Evolutionary conservation across 495 filamentous ascomycete genomes (phyloP).

Genomic region (Penicillium mononematosum): DNA sequence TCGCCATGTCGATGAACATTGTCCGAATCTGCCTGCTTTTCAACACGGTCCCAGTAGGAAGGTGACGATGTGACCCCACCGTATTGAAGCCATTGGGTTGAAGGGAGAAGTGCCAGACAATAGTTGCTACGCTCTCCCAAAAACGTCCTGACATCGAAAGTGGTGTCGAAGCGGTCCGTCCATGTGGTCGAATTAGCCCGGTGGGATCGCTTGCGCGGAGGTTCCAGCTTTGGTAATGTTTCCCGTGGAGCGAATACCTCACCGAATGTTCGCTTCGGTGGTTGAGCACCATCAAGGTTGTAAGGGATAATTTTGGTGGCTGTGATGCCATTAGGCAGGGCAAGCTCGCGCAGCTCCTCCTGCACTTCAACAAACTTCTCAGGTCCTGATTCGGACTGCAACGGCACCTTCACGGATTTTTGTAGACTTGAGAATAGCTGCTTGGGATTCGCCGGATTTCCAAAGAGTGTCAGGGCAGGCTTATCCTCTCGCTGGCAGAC

Average conservation of each 20-base stretch:
- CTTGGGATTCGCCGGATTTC: conserved; percentile 64
- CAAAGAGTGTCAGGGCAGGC: conserved; percentile 66
- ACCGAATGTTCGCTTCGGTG: conserved; percentile 64
- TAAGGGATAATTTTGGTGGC: conserved; percentile 66
- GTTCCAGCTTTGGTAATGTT: conserved; percentile 63
- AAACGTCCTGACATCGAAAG: conserved; percentile 37
- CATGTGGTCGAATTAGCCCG: conserved; percentile 32
- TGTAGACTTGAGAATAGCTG: conserved; percentile 84
- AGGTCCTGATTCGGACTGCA: conserved; percentile 38
- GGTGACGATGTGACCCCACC: conserved; percentile 44
- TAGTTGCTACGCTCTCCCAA: conserved; percentile 44
- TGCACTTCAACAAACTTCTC: conserved; percentile 49
- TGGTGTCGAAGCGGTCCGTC: conserved; percentile 45
- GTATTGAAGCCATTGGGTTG: conserved; percentile 46
- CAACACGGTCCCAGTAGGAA: conserved; percentile 42
- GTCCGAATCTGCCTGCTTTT: conserved; percentile 30
- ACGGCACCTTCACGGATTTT: conserved; percentile 42
- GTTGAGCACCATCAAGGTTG: conserved; percentile 38
- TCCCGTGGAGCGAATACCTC: conserved; percentile 76
- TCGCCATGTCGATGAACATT: conserved; percentile 27
- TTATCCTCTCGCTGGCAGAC: conserved; percentile 45
- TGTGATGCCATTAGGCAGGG: conserved; percentile 71
- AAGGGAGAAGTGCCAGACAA: conserved; percentile 40
- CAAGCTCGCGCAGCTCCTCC: conserved; percentile 56
- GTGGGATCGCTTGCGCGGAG: conserved; percentile 50